Base-by-base conservation (phyloP, 176 grass and related monocot species). In the Carex myosuroides region DNA sequence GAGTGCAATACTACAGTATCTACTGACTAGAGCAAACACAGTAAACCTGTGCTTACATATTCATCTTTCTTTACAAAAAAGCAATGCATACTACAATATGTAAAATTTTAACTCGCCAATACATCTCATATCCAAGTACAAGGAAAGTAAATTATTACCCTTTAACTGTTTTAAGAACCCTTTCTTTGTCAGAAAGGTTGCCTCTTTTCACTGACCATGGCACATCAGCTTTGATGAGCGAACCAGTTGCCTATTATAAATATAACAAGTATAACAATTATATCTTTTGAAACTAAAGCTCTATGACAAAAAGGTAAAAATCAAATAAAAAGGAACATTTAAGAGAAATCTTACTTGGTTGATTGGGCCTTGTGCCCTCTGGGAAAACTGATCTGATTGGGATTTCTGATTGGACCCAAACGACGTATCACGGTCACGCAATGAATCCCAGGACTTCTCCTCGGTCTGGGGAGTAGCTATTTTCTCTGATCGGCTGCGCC, bases 151-250 rank as follows among this genome's bases (percentile, higher is more conserved):
- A 46, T 81, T 73, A 91, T 89, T 93, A 99, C 96, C 96, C 96
- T 87, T 99, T 99, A 37, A 99, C 91, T 20, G 96, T 95, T 91
- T 99, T 99, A 83, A 99, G 81, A 58, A 95, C 96, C 60, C 57
- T 91, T 24, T 99, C 96, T 86, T 94, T 99, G 70, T 98, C 95
- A 0, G 90, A 93, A 78, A 95, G 88, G 88, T 83, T 95, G 88
- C 91, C 95, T 91, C 92, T 91, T 90, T 86, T 89, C 3, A 75
- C 86, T 83, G 95, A 98, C 95, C 95, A 98, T 60, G 95, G 95
- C 59, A 93, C 92, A 16, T 98, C 95, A 85, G 95, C 92, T 87
- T 98, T 98, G 59, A 93, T 90, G 80, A 98, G 92, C 29, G 92
- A 57, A 80, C 80, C 13, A 81, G 92, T 79, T 37, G 84, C 52